phyloP scores from a whole-genome alignment of 129 eudicot genomes.

The Erigeron canadensis region DNA sequence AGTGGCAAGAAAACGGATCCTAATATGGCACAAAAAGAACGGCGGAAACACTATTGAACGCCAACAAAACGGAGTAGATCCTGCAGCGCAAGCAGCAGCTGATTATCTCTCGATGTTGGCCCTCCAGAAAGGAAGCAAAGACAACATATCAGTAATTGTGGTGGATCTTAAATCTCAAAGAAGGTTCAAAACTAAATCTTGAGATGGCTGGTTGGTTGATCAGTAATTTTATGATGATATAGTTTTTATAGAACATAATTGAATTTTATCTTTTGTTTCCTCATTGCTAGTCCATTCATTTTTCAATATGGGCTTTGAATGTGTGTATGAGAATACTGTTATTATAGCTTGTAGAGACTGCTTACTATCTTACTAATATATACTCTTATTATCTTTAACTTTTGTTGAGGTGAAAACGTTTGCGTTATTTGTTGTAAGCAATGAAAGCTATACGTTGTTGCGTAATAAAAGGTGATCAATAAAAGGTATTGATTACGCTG shows the following conservation, averaged over 20 bases:
- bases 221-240: slow-evolving; percentile 20
- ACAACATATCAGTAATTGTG: slow-evolving; percentile 76
- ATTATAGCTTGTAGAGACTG: slow-evolving; percentile 36
- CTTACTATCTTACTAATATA: slow-evolving; percentile 28
- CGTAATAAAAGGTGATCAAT: too few species aligned
- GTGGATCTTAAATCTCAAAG: slow-evolving; percentile 84
- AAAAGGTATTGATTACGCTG: too few species aligned
- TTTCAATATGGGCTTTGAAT: slow-evolving; percentile 61
- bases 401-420: neutral
- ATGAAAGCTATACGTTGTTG: too few species aligned
- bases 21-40: slow-evolving; percentile 84
- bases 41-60: slow-evolving; percentile 43
- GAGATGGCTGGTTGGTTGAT: slow-evolving; percentile 16
- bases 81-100: slow-evolving; percentile 86
- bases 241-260: slow-evolving; percentile 25
- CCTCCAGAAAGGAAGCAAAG: slow-evolving; percentile 79
- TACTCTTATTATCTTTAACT: slow-evolving; percentile 3
- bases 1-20: slow-evolving; percentile 62
- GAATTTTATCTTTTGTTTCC: slow-evolving; percentile 14
- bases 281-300: slow-evolving; percentile 58
- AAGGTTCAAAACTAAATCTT: slow-evolving; percentile 72
- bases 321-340: slow-evolving; percentile 45
- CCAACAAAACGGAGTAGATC: slow-evolving; percentile 48
- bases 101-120: slow-evolving; percentile 73
- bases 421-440: too few species aligned